Evolutionary conservation across 192 early-diverging fungal species (phyloP), one percentile per base, ranked within the genome.

Genomic region (Mortierella antarctica): DNA sequence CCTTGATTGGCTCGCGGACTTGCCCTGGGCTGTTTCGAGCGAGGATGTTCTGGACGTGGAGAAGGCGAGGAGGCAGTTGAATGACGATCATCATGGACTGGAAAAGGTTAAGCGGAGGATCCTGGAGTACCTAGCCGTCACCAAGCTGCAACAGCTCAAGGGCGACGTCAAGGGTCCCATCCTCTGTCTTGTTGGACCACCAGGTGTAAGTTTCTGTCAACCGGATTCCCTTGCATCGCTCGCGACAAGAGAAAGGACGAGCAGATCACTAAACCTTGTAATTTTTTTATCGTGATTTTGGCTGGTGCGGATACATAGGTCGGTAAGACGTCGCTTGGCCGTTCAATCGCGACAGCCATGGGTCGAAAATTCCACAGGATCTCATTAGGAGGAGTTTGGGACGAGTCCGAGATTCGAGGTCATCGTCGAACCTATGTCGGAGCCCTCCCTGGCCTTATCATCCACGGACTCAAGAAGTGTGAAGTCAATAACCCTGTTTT

Each of bases 361-460:
- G 88, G 88, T 4, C 84, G 95, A 9, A 88, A 93, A 68, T 96
- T 96, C 78, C 89, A 95, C 74, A 88, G 95, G 20, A 92, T 96
- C 20, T 89, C 92, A 1, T 76, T 96, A 10, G 95, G 95, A 15
- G 95, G 95, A 40, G 90, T 96, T 2, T 84, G 92, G 51, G 95
- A 96, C 78, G 95, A 94, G 81, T 93, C 95, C 13, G 95, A 96
- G 71, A 95, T 96, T 61, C 84, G 93, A 42, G 95, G 95, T 17
- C 95, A 96, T 73, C 86, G 95, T 39, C 88, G 94, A 23, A 96
- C 95, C 9, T 96, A 96, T 80, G 87, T 96, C 57, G 95, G 95
- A 15, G 92, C 95, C 9, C 81, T 95, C 71, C 95, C 95, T 14
- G 95, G 95, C 8, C 57, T 90, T 13, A 90, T 96, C 60, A 86